phyloP scores from a whole-genome alignment of 1,284 basidiomycete genomes.

The Inonotus obliquus region DNA sequence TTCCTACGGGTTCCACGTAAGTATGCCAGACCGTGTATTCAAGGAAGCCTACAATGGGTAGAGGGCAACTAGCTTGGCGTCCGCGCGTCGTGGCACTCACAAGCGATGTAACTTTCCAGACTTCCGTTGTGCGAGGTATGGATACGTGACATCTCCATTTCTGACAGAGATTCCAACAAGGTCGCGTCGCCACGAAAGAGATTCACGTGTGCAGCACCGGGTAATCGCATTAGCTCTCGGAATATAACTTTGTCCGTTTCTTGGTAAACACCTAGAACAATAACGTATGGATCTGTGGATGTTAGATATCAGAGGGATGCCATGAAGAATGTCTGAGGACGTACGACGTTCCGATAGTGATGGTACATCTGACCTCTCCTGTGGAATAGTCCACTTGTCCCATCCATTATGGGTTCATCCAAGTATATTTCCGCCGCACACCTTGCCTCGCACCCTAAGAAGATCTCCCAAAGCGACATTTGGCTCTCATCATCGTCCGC shows the following conservation, averaged over 20 bases:
- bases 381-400: background rate
- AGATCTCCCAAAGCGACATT: background rate
- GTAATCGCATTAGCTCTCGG: background rate
- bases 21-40: no score
- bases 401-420: constrained; percentile 7
- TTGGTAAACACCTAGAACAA: background rate
- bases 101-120: background rate
- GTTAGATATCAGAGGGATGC: no score
- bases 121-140: background rate
- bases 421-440: background rate
- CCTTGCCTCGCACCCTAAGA: background rate
- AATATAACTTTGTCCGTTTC: background rate
- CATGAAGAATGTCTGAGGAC: background rate
- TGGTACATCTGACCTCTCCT: background rate
- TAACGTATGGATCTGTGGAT: background rate
- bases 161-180: constrained; percentile 1
- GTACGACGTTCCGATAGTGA: constrained; percentile 4
- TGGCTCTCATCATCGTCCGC: background rate
- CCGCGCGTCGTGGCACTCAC: background rate
- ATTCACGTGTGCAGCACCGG: background rate
- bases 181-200: background rate
- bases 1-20: no score
- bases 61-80: no score
- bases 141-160: constrained; percentile 14
- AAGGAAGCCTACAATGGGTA: no score